Evolutionary conservation across 768 basidiomycete genomes (phyloP).

Genomic region (Macrolepiota albuminosa): DNA sequence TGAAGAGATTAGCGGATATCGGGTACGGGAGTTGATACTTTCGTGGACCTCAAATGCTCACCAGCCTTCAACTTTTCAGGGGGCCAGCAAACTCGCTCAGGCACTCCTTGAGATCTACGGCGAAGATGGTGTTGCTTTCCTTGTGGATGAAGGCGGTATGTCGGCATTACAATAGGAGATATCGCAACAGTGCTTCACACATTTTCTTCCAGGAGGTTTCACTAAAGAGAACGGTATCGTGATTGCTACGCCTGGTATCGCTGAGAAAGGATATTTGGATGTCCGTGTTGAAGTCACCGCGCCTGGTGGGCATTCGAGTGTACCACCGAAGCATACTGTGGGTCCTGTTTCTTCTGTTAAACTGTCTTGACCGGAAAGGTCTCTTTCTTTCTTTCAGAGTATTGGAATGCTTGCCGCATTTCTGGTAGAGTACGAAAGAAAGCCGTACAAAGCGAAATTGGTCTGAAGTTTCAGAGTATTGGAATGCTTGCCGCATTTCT

Average conservation of each 20-base stretch:
- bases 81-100: constrained; percentile 44
- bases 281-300: constrained; percentile 60
- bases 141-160: constrained; percentile 87
- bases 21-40: constrained; percentile 24
- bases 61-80: constrained; percentile 30
- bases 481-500: constrained; percentile 75
- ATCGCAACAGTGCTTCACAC: not conserved
- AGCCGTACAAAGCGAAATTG: constrained; percentile 53
- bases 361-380: not conserved
- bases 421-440: constrained; percentile 61
- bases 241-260: constrained; percentile 58
- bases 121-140: constrained; percentile 62
- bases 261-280: constrained; percentile 71
- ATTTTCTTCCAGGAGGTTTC: constrained; percentile 36
- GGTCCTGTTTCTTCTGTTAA: constrained; percentile 8
- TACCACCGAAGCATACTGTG: constrained; percentile 80
- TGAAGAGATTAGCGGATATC: constrained; percentile 58
- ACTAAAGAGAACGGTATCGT: constrained; percentile 44
- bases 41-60: not conserved
- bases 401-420: constrained; percentile 78
- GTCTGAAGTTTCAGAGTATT: constrained; percentile 58
- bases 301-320: constrained; percentile 81
- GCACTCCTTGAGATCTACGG: constrained; percentile 62
- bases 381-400: constrained; percentile 35
- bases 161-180: not conserved